Percentiles rank a stretch among this genome's conserved stretches.
These are phyloP conservation scores for Helianthus annuus DNA, from an alignment of 129 eudicot genomes.

Conservation along the genomic window DNA sequence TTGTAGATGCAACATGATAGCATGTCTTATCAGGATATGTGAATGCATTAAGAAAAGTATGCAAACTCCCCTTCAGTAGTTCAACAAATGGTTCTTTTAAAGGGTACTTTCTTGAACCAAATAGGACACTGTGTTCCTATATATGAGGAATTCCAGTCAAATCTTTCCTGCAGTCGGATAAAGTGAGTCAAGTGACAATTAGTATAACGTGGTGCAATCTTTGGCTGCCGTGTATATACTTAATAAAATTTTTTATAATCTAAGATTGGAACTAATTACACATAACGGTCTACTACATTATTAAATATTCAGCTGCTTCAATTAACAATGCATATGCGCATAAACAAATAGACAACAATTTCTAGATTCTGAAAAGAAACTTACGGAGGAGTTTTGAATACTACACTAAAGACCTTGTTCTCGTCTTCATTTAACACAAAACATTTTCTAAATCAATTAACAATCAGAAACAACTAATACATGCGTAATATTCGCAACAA, in stretches of 20 bases:
- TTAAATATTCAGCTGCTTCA: background rate
- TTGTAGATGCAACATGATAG: conserved; percentile 99
- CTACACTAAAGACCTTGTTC: conserved; percentile 94
- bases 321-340: conserved; percentile 4
- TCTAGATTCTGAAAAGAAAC: conserved; percentile 23
- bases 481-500: no score
- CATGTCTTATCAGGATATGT: conserved; percentile 99
- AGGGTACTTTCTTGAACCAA: conserved; percentile 99
- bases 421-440: conserved; percentile 81
- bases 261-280: background rate
- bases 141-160: conserved; percentile 99
- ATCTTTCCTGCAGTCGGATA: conserved; percentile 68
- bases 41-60: conserved; percentile 93
- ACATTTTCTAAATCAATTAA: background rate
- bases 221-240: background rate
- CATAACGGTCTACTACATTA: background rate
- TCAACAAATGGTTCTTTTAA: conserved; percentile 97
- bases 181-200: conserved; percentile 1
- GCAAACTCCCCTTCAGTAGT: conserved; percentile 89
- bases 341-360: conserved; percentile 6
- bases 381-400: conserved; percentile 97
- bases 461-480: no score
- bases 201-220: conserved; percentile 13
- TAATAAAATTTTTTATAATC: background rate
- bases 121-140: conserved; percentile 92